Evolutionary conservation across 768 basidiomycete genomes (phyloP), one percentile per base, ranked within the genome.

Genomic region (Hygrocybe coccinea): DNA sequence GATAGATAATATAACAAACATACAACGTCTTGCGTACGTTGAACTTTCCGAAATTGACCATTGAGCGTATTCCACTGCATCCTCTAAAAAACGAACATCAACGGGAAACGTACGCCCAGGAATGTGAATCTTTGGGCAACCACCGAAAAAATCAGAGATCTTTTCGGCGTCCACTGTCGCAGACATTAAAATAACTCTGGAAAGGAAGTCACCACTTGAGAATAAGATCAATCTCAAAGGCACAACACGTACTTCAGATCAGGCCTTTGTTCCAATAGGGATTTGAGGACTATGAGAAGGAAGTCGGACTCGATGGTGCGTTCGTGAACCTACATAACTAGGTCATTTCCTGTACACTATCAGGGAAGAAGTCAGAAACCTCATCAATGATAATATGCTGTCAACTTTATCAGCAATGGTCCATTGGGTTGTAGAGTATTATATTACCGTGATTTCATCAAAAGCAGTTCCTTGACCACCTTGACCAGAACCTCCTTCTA

Each of bases 221-320:
- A 12, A 29, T 51, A 19, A 38, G 33, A 41, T 39, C 22, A 12
- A 48, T 33, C 56, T 17, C 15, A 17, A 50, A 17, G 45, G 33
- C 44, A 37, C 15, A 35, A 36, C 6, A 67, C 76, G 56, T 60
- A 89, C 93, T 90, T 95, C n/a, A 99, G 75, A 62, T 95, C 85
- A 48, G 85, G 80, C 22, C 91, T 80, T 59, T 86, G 82, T 53
- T 78, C 71, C 50, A 97, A 69, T 34, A 98, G 73, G 14, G 89
- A 85, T 69, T 91, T 93, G 52, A 99, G 77, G 5, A 97, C 91
- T 60, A 97, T 92, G 33, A 99, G 76, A 33, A 99, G 79, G 73
- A 99, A 99, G 69, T 98, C 95, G 0, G 92, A 95, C 66, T 99
- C 95, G 61, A 99, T 97, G 6, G 87, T 91, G 19, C 95, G 86